Percentiles rank a stretch among this genome's conserved stretches.
These are phyloP conservation scores for Paecilomyces sp. DNA, from an alignment of 2,329 filamentous ascomycete species.

Conservation along the genomic window DNA sequence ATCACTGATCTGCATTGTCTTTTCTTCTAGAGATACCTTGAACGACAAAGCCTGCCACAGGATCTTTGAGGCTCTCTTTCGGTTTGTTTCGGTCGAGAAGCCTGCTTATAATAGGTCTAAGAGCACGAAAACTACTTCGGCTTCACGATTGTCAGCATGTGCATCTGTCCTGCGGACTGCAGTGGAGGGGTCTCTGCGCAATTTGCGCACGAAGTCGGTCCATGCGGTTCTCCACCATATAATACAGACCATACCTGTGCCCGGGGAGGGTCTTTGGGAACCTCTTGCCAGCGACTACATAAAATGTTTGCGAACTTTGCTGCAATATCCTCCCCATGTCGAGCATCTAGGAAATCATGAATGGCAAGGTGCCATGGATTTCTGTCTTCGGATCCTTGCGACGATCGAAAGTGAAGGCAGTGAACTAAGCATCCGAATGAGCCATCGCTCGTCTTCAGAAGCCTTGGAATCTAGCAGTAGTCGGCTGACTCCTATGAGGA, in stretches of 20 bases:
- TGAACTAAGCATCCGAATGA: conserved; percentile 22
- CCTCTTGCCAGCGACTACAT: conserved; percentile 71
- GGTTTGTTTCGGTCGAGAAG: conserved; percentile 64
- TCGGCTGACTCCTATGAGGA: conserved; percentile 23
- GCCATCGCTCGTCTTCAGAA: conserved; percentile 18
- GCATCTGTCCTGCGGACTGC: conserved; percentile 65
- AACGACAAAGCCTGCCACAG: conserved; percentile 73
- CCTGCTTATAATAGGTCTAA: conserved; percentile 52
- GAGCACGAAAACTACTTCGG: conserved; percentile 44
- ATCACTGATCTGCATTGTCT: conserved; percentile 8
- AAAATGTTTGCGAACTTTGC: conserved; percentile 63
- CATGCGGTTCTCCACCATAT: conserved; percentile 75
- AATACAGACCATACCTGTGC: conserved; percentile 60
- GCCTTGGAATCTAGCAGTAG: conserved; percentile 17
- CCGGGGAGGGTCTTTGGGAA: conserved; percentile 57
- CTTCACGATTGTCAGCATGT: conserved; percentile 58
- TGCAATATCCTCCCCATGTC: conserved; percentile 67
- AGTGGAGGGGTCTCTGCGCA: conserved; percentile 61
- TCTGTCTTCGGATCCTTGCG: conserved; percentile 59
- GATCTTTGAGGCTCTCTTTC: conserved; percentile 75
- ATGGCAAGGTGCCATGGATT: conserved; percentile 64
- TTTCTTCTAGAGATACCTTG: conserved; percentile 39
- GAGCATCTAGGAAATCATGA: conserved; percentile 65
- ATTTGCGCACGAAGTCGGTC: conserved; percentile 69
- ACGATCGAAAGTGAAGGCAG: conserved; percentile 17